These are phyloP conservation scores for Oryza longistaminata DNA, from an alignment of 176 grass and related monocot genomes.

Conservation along the genomic window DNA sequence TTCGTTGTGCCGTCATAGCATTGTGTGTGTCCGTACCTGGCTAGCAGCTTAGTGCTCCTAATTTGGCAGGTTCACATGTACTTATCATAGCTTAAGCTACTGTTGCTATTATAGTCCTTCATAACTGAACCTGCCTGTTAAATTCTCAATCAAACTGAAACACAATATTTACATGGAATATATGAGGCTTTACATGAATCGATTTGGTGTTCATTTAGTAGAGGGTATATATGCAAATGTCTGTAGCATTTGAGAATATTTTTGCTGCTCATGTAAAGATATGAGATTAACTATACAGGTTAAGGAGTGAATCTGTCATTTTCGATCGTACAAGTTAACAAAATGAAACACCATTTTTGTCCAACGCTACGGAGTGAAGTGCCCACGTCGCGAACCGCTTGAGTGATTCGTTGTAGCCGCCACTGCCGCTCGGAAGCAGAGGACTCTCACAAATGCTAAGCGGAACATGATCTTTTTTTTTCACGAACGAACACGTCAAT, in stretches of 20 bases:
- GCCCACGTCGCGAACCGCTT: too few species aligned
- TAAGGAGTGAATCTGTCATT: constrained; percentile 10
- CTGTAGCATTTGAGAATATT: background rate
- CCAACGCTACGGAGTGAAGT: too few species aligned
- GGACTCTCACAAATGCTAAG: too few species aligned
- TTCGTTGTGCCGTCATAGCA: background rate
- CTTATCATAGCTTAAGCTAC: background rate
- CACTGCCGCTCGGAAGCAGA: too few species aligned
- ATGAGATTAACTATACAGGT: background rate
- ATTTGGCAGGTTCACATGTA: background rate
- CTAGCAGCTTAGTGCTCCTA: background rate
- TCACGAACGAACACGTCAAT: too few species aligned
- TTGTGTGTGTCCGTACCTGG: background rate
- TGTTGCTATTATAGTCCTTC: background rate
- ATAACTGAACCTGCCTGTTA: background rate
- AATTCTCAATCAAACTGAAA: background rate
- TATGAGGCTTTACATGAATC: background rate
- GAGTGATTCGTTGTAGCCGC: too few species aligned
- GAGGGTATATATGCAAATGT: background rate
- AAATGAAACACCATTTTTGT: constrained; percentile 23
- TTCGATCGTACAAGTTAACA: constrained; percentile 37
- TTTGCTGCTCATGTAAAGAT: background rate
- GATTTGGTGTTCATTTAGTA: background rate
- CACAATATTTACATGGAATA: background rate
- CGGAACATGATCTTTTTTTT: too few species aligned